phyloP scores from a whole-genome alignment of 306 rosid genomes.

The Cucurbita moschata region DNA sequence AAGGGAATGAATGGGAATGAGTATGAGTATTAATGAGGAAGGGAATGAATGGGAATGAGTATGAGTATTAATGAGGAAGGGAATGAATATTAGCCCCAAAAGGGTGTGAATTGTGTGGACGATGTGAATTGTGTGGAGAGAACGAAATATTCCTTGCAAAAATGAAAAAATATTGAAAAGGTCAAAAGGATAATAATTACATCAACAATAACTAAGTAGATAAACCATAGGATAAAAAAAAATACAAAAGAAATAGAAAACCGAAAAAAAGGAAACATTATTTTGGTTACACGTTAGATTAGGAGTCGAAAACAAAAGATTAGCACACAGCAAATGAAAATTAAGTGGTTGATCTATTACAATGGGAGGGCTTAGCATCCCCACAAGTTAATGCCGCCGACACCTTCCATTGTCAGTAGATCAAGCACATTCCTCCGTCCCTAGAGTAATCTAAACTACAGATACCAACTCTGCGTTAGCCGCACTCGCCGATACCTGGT shows the following conservation, averaged over 20 bases:
- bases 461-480: constrained; percentile 15
- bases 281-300: not conserved
- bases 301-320: not conserved
- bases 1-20: too few species aligned
- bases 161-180: too few species aligned
- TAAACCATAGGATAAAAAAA: not conserved
- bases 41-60: too few species aligned
- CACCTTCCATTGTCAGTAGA: constrained; percentile 12
- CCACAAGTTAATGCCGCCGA: not conserved
- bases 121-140: too few species aligned
- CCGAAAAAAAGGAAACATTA: not conserved
- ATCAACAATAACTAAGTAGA: too few species aligned
- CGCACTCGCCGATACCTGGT: constrained; percentile 68
- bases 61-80: too few species aligned
- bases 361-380: not conserved
- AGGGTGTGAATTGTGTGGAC: too few species aligned
- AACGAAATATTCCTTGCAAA: too few species aligned
- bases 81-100: too few species aligned
- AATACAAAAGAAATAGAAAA: too few species aligned
- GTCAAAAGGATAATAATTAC: too few species aligned
- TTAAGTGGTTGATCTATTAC: not conserved
- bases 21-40: too few species aligned
- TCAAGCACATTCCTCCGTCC: constrained; percentile 7
- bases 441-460: constrained; percentile 27
- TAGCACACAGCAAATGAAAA: not conserved